A percentile compares a stretch with the other conserved stretches of the same genome.
phyloP scores from a whole-genome alignment of 2,329 filamentous ascomycete species.

The Diaporthe ampelina region DNA sequence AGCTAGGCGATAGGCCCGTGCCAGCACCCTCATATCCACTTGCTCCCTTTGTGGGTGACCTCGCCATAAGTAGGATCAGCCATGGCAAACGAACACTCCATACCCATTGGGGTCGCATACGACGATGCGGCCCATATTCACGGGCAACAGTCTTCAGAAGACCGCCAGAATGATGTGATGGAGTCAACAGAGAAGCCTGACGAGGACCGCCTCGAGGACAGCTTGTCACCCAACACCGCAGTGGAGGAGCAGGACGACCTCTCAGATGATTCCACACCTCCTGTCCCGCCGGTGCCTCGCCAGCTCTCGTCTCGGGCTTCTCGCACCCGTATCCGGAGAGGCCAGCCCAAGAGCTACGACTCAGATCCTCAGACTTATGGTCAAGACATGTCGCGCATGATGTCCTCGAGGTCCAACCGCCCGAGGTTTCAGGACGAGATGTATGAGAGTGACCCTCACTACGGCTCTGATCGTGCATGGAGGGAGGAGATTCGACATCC shows the following conservation, averaged over 20 bases:
- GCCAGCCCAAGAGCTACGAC: constrained; percentile 15
- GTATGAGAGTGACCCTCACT: constrained; percentile 23
- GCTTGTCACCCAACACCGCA: constrained; percentile 25
- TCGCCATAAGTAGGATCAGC: neutral
- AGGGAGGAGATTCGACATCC: constrained; percentile 37
- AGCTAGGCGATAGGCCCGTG: neutral
- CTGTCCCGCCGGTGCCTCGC: constrained; percentile 26
- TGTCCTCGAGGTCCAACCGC: constrained; percentile 21
- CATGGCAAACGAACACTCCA: constrained; percentile 31
- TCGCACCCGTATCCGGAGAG: constrained; percentile 24
- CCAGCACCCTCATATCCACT: neutral
- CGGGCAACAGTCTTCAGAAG: neutral
- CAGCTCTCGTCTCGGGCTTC: constrained; percentile 27
- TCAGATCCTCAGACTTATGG: constrained; percentile 35
- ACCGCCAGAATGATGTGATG: constrained; percentile 17
- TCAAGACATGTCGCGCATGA: constrained; percentile 29
- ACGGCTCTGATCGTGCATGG: constrained; percentile 37
- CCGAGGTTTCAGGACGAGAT: constrained; percentile 31
- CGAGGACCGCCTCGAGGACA: constrained; percentile 20
- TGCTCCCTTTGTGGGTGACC: neutral
- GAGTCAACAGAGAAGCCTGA: constrained; percentile 27
- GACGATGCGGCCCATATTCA: constrained; percentile 8
- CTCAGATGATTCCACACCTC: constrained; percentile 35
- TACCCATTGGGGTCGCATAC: constrained; percentile 23
- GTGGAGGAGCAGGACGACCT: constrained; percentile 32